phyloP scores from a whole-genome alignment of 2,329 filamentous ascomycete species.

The Ophiocordyceps camponoti-rufipedis region DNA sequence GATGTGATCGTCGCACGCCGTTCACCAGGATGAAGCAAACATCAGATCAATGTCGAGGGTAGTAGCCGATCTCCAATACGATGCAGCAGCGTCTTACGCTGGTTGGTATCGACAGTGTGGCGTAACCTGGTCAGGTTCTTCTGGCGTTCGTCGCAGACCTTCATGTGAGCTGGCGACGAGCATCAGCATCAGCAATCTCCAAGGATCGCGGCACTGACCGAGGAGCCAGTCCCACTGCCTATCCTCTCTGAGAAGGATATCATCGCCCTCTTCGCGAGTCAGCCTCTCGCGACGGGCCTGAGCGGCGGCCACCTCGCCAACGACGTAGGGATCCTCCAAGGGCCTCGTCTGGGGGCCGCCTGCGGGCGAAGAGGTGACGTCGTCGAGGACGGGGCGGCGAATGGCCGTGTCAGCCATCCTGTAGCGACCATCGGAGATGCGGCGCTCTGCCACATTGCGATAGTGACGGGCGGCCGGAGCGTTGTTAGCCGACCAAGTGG shows the following conservation, averaged over 20 bases:
- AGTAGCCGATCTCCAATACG: conserved; percentile 18
- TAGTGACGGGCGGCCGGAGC: conserved; percentile 40
- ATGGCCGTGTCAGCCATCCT: conserved; percentile 9
- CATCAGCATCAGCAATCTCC: not conserved
- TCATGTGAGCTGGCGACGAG: conserved; percentile 26
- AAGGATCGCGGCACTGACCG: conserved; percentile 21
- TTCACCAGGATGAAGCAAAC: not conserved
- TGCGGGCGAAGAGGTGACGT: not conserved
- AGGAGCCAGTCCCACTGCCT: conserved; percentile 42
- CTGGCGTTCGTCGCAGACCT: conserved; percentile 30
- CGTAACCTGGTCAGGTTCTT: conserved; percentile 26
- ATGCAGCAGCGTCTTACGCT: conserved; percentile 19
- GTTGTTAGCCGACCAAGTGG: conserved; percentile 37
- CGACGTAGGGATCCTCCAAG: conserved; percentile 48
- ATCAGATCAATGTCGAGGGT: conserved; percentile 1
- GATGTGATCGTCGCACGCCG: not conserved
- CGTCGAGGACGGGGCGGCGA: conserved; percentile 2
- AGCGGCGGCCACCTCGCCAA: conserved; percentile 45
- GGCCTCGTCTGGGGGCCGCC: conserved; percentile 17
- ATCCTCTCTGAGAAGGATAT: conserved; percentile 37
- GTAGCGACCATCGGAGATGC: conserved; percentile 28
- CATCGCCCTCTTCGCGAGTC: conserved; percentile 34
- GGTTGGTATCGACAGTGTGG: conserved; percentile 15
- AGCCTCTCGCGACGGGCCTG: conserved; percentile 37
- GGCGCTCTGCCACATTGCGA: conserved; percentile 43